Evolutionary conservation across 495 filamentous ascomycete species (phyloP), one percentile per base, ranked within the genome.

Genomic region (Xylaria longipes): DNA sequence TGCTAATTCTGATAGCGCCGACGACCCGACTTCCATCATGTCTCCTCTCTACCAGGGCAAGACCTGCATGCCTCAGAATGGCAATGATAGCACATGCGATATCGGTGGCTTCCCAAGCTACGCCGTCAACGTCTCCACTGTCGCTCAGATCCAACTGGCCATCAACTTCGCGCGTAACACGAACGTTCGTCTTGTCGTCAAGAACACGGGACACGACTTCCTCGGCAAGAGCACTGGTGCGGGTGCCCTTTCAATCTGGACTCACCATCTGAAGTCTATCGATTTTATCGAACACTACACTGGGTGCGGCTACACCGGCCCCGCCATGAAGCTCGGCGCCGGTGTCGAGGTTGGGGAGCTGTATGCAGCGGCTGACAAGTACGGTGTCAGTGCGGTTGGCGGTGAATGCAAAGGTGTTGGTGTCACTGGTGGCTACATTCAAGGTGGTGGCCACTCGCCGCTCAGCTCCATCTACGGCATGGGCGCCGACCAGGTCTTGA

Each of bases 121-220:
- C 69, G 82, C 87, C 0, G 85, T 92, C 31, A 85, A 86, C 61
- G 85, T 84, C 11, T 85, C 78, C 43, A 86, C 75, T 25, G 84
- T 86, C 0, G 78, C 81, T 12, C 86, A 93, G 62, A 83, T 92
- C 39, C 87, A 89, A 73, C 81, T 87, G 5, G 87, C 89, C 1
- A 79, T 93, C 12, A 89, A 89, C 76, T 90, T 91, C 78, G 91
- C 90, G 0, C 83, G 87, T 6, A 87, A 90, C 29, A 68, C 80
- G 2, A 87, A 88, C 45, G 68, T 93, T 5, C 84, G 91, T 17
- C 75, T 93, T 22, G 87, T 90, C 0, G 83, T 93, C 69, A 90
- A 90, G 77, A 87, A 86, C 65, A 86, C 83, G 15, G 85, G 85
- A 14, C 84, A 89, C 71, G 87, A 89, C 74, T 85, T 87, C 65